Evolutionary conservation across 1,284 basidiomycete genomes (phyloP), one percentile per base, ranked within the genome.

Genomic region (Puccinia polysora): DNA sequence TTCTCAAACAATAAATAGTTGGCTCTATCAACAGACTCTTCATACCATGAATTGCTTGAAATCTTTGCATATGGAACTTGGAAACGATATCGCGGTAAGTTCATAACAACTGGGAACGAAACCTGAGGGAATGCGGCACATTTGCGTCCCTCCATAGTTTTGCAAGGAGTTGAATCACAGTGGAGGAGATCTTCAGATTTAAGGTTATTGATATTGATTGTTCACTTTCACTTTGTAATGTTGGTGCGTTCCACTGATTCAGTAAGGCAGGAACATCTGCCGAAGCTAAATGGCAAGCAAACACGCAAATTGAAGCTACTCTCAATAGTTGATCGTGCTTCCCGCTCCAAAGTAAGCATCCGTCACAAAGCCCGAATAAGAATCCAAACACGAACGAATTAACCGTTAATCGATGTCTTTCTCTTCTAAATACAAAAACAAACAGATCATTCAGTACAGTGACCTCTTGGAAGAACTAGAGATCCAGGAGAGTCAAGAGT

Each of bases 31-130:
- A 50, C 45, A 10, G 38, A 60, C 47, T 59, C 68, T 2, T 18
- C 45, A 2, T 62, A 70, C 30, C 18, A 60, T 36, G 45, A 83
- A 7, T 82, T 96, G 18, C 82, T 98, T 4, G 83, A 90, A 77
- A 82, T 97, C 40, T 97, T 97, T 80, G 86, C 94, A 2, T 95
- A 91, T 80, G 89, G 87, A 76, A 91, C 89, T 0, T 89, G 89
- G 77, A 82, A 82, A 52, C 88, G 93, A 77, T 97, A 95, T 79
- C 65, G 65, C 3, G 38, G 65, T 68, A 59, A 30, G 25, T 59
- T 49, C n/a, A n/a, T n/a, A n/a, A n/a, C n/a, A n/a, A n/a, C n/a
- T n/a, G n/a, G n/a, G n/a, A n/a, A n/a, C n/a, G n/a, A 81, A 86
- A 32, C 77, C 83, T 83, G 56, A 62, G 81, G 75, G 15, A 5